Conservation (phyloP, 2,329 filamentous ascomycete genomes). For the Microsporum audouinii region DNA sequence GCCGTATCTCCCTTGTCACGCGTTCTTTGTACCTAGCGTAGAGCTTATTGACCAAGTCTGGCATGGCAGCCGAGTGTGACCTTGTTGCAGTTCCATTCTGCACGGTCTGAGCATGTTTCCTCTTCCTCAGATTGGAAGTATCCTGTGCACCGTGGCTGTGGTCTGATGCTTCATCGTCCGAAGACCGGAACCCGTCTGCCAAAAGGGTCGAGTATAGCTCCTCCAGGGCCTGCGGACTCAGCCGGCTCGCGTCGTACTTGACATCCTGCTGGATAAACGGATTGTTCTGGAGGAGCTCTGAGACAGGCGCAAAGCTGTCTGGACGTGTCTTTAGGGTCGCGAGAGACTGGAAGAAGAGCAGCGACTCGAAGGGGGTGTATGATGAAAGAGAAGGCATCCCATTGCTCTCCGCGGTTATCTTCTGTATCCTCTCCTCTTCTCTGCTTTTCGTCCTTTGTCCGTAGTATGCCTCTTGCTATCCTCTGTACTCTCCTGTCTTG, state of each 20-base stretch:
- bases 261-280: slow-evolving; percentile 57
- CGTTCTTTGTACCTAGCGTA: slow-evolving; percentile 64
- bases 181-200: slow-evolving; percentile 25
- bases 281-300: slow-evolving; percentile 62
- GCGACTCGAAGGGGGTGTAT: slow-evolving; percentile 76
- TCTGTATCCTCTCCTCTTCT: not conserved
- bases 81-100: slow-evolving; percentile 52
- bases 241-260: slow-evolving; percentile 59
- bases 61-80: slow-evolving; percentile 56
- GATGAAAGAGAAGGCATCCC: slow-evolving; percentile 49
- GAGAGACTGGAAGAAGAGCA: slow-evolving; percentile 74
- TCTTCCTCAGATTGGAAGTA: slow-evolving; percentile 51
- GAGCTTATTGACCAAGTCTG: slow-evolving; percentile 58
- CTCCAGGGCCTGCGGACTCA: slow-evolving; percentile 67
- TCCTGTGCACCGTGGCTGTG: slow-evolving; percentile 28
- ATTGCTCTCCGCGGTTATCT: slow-evolving; percentile 21
- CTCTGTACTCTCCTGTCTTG: not conserved
- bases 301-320: slow-evolving; percentile 58
- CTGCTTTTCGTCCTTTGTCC: not conserved
- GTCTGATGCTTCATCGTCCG: slow-evolving; percentile 1
- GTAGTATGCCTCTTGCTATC: not conserved
- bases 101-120: slow-evolving; percentile 58
- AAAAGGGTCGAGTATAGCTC: slow-evolving; percentile 66
- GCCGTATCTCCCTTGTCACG: slow-evolving; percentile 56
- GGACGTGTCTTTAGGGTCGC: slow-evolving; percentile 55